Conservation (phyloP, 2,329 filamentous ascomycete species). For the Exophiala viscosa region DNA sequence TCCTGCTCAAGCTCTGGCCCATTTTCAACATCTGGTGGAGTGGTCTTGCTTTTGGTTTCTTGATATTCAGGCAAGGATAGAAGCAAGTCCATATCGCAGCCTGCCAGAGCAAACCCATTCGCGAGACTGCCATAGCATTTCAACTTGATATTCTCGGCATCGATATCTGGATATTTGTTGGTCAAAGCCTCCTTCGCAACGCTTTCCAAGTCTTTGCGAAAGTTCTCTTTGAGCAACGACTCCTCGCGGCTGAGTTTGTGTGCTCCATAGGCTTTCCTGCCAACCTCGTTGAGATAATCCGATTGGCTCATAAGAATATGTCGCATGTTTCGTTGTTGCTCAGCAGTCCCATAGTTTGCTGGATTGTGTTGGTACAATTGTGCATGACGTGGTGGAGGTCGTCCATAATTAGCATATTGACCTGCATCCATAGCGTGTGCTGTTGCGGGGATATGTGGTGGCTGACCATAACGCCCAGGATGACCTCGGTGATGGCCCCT, state of each 20-base stretch:
- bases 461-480: constrained; percentile 1
- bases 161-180: constrained; percentile 47
- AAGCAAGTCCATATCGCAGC: constrained; percentile 87
- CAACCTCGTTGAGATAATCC: constrained; percentile 25
- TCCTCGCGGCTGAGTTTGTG: constrained; percentile 43
- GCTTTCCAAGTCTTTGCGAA: constrained; percentile 61
- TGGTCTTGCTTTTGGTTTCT: neutral
- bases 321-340: constrained; percentile 18
- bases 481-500: constrained; percentile 13
- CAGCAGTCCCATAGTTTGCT: constrained; percentile 5
- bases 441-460: constrained; percentile 1
- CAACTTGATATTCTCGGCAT: constrained; percentile 58
- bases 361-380: constrained; percentile 19
- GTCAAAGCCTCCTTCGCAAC: constrained; percentile 54
- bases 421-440: neutral
- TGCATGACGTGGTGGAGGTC: constrained; percentile 7
- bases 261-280: constrained; percentile 6
- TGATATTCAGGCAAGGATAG: constrained; percentile 59
- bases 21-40: neutral
- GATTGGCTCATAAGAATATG: constrained; percentile 24
- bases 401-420: constrained; percentile 7
- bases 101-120: constrained; percentile 80
- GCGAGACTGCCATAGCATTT: constrained; percentile 78
- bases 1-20: neutral
- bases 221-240: constrained; percentile 66